phyloP scores from a whole-genome alignment of 2,329 filamentous ascomycete species.

The Fusarium pseudoanthophilum region DNA sequence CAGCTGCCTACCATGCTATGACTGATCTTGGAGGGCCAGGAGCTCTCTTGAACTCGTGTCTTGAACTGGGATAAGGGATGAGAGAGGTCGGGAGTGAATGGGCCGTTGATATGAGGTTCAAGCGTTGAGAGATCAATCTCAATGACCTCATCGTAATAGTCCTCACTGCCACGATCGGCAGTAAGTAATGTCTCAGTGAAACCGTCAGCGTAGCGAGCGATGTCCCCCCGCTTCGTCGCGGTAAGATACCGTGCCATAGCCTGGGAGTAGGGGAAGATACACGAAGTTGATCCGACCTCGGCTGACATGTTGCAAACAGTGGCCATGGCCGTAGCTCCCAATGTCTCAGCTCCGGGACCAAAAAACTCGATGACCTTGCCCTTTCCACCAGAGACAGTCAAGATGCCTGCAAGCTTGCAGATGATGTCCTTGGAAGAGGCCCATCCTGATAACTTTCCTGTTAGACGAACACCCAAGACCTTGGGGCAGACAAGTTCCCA shows the following conservation, averaged over 20 bases:
- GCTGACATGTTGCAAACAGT: slow-evolving; percentile 53
- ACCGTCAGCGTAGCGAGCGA: slow-evolving; percentile 16
- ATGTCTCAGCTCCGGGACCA: slow-evolving; percentile 46
- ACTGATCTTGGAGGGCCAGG: slow-evolving; percentile 92
- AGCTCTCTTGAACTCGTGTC: slow-evolving; percentile 89
- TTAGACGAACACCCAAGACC: slow-evolving; percentile 91
- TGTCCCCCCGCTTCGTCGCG: slow-evolving; percentile 43
- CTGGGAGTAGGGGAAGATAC: slow-evolving; percentile 50
- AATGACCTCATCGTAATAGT: slow-evolving; percentile 48
- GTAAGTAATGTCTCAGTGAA: neutral
- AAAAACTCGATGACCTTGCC: slow-evolving; percentile 52
- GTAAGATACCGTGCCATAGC: slow-evolving; percentile 48
- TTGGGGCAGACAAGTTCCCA: slow-evolving; percentile 74
- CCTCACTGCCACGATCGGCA: slow-evolving; percentile 40
- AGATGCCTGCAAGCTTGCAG: slow-evolving; percentile 49
- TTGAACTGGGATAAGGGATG: slow-evolving; percentile 98
- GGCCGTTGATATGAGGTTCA: slow-evolving; percentile 98
- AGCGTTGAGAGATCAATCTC: slow-evolving; percentile 71
- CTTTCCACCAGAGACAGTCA: slow-evolving; percentile 50
- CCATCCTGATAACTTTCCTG: slow-evolving; percentile 65
- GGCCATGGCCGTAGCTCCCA: slow-evolving; percentile 51
- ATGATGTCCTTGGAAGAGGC: slow-evolving; percentile 46
- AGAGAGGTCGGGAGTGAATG: slow-evolving; percentile 97
- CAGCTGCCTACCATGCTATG: slow-evolving; percentile 97
- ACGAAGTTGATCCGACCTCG: slow-evolving; percentile 52